Evolutionary conservation across 1,284 basidiomycete species (phyloP).

Genomic region (Cryptococcus hybrid): DNA sequence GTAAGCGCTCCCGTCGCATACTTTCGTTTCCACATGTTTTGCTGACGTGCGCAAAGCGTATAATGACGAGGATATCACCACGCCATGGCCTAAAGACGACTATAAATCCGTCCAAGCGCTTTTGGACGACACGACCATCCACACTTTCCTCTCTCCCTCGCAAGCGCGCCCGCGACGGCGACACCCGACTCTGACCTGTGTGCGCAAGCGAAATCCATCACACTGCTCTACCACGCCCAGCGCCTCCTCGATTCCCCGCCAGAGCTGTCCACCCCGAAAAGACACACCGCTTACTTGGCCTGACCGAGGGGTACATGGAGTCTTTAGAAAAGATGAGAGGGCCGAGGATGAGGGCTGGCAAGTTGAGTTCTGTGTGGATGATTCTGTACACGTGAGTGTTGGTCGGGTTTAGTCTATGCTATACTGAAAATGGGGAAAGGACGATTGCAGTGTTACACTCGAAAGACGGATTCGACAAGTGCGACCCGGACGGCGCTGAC

Average conservation of each 20-base stretch:
- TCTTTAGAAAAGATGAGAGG: slow-evolving; percentile 13
- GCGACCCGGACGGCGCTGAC: slow-evolving; percentile 7
- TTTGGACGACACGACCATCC: slow-evolving; percentile 23
- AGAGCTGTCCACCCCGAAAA: too few species aligned
- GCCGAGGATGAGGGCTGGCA: slow-evolving; percentile 7
- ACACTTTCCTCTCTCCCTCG: slow-evolving; percentile 17
- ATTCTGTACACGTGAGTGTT: slow-evolving; percentile 20
- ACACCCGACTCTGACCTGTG: slow-evolving; percentile 17
- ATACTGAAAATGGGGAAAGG: not conserved
- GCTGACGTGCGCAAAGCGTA: slow-evolving; percentile 12
- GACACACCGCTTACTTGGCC: too few species aligned
- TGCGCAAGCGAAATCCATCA: slow-evolving; percentile 22
- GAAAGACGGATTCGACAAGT: slow-evolving; percentile 26
- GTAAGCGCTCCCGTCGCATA: slow-evolving; percentile 8
- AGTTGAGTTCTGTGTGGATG: slow-evolving; percentile 19
- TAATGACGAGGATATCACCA: slow-evolving; percentile 38
- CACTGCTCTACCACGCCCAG: slow-evolving; percentile 21
- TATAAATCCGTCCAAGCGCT: slow-evolving; percentile 13
- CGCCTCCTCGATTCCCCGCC: slow-evolving; percentile 18
- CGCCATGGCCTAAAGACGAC: slow-evolving; percentile 39
- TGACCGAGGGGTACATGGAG: slow-evolving; percentile 26
- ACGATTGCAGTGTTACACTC: slow-evolving; percentile 5
- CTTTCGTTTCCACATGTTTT: not conserved
- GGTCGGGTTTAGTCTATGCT: not conserved
- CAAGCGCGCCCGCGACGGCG: slow-evolving; percentile 1